Base-by-base conservation (phyloP, 2,329 filamentous ascomycete species). In the Diaporthe eres region DNA sequence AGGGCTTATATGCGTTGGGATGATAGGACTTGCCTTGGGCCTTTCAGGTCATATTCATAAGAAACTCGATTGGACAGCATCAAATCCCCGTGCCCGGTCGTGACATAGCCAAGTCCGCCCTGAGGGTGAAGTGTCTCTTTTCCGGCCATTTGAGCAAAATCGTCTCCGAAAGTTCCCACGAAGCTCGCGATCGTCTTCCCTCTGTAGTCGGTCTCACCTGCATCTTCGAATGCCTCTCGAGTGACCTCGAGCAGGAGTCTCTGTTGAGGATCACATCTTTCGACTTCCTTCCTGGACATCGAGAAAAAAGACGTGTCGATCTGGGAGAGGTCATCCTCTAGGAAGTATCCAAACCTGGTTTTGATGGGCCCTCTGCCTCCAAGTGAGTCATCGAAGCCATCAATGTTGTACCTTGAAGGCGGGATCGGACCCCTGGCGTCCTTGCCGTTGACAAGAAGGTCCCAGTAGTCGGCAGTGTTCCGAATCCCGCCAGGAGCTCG, bases 241-340 rank as follows among this genome's bases (percentile, higher is more conserved):
- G 12, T 60, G 57, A 60, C 57, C 57, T 60, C 57, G 12, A 60
- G 57, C 0, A 60, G 57, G 8, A 60, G 57, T 39, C 57, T 60
- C 57, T 60, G 57, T n/a, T 60, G 57, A 25, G 57, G 57, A 12
- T 60, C 57, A 39, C 57, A 60, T 60, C 57, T 60, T 37, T 60
- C 57, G 19, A 60, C 57, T 60, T 60, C 57, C 34, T 60, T 60
- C 31, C 57, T 37, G 8, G 57, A 60, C 57, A 60, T 60, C 9
- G 57, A 60, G 57, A 60, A 60, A 12, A 60, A 60, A 0, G 57
- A 60, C 10, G 57, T 60, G 22, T 60, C 57, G 19, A 60, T 31
- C 7, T 60, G 57, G 17, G 57, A 60, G 19, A 60, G 31, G 7
- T 60, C 57, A 5, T 60, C 57, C 31, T 60, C 57, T n/a, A 60